Percentiles rank a stretch among this genome's conserved stretches.
Evolutionary conservation across 192 early-diverging fungal genomes (phyloP).

Genomic region (Backusella tarrabulga): DNA sequence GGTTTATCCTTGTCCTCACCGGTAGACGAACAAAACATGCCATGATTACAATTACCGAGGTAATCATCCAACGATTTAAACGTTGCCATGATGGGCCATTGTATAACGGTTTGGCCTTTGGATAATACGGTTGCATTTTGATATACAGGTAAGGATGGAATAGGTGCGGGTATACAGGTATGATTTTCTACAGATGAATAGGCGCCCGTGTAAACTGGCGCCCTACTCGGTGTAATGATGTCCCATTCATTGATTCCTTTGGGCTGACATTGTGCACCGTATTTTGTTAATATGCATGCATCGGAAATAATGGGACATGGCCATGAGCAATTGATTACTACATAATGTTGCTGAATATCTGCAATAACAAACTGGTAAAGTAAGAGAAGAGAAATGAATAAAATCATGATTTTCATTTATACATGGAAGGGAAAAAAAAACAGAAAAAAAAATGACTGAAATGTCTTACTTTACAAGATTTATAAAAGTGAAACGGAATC

Average conservation of each 20-base stretch:
- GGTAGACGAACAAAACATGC: neutral
- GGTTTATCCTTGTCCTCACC: neutral
- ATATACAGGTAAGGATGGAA: neutral
- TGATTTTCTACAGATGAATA: neutral
- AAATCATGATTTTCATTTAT: neutral
- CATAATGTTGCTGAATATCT: neutral
- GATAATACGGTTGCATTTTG: neutral
- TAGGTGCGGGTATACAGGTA: conserved; percentile 3
- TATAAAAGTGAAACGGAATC: neutral
- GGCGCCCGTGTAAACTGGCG: neutral
- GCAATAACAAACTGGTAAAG: neutral
- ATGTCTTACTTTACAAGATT: neutral
- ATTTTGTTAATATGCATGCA: neutral
- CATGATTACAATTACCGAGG: neutral
- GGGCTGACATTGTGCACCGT: neutral
- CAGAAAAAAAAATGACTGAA: neutral
- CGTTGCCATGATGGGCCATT: neutral
- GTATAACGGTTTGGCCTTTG: neutral
- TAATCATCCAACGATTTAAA: neutral
- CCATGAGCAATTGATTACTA: conserved; percentile 19
- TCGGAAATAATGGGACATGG: conserved; percentile 10
- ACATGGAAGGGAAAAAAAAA: neutral
- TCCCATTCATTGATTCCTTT: neutral
- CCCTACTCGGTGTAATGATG: neutral
- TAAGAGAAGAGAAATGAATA: neutral